phyloP scores from a whole-genome alignment of 2,329 filamentous ascomycete genomes.

The Botryotinia convoluta region DNA sequence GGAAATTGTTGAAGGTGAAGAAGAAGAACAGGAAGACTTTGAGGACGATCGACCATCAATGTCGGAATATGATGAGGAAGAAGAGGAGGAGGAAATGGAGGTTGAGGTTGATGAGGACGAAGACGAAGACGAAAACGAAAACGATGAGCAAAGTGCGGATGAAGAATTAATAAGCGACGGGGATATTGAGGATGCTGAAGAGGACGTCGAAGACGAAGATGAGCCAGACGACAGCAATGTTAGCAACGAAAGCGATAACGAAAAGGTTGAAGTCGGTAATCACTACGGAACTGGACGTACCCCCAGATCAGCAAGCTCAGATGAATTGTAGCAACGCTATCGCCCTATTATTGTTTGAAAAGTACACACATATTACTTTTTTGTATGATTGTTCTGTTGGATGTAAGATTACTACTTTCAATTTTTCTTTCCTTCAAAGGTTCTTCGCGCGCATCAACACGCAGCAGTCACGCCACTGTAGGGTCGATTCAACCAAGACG shows the following conservation, averaged over 20 bases:
- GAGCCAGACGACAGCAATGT: neutral
- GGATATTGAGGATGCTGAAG: neutral
- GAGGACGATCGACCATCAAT: slow-evolving; percentile 14
- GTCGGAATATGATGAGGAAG: slow-evolving; percentile 8
- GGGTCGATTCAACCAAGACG: neutral
- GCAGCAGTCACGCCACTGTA: neutral
- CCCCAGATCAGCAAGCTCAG: neutral
- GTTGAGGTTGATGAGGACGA: neutral
- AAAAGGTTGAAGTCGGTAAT: neutral
- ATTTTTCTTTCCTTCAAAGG: neutral
- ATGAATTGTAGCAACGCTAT: slow-evolving; percentile 10
- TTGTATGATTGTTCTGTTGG: neutral
- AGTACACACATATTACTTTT: neutral
- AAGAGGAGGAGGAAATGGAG: slow-evolving; percentile 1
- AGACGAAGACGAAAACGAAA: neutral
- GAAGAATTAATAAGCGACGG: neutral
- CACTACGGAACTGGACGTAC: neutral
- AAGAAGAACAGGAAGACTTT: slow-evolving; percentile 8
- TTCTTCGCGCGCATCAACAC: neutral
- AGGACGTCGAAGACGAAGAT: neutral
- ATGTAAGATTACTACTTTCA: neutral
- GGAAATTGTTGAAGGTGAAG: slow-evolving; percentile 1
- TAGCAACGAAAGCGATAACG: neutral
- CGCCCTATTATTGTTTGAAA: neutral
- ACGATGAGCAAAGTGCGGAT: neutral